A percentile compares a stretch with the other conserved stretches of the same genome.
Conservation (phyloP, 148 eudicot genomes). For the Nepenthes gracilis region DNA sequence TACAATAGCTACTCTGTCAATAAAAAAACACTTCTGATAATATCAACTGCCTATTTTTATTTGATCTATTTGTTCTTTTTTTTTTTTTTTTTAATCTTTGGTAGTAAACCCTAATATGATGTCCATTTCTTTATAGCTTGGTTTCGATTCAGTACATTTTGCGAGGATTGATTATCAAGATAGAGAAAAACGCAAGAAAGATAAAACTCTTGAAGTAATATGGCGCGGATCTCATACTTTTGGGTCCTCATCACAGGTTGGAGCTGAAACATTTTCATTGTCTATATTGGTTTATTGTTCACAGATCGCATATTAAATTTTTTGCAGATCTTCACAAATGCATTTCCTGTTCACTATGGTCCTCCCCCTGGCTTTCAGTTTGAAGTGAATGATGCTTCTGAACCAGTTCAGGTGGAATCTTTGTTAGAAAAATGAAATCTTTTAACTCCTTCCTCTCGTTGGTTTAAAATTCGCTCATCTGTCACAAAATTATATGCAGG, state of each 20-base stretch:
- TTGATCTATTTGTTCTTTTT: background rate
- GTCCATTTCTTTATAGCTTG: slow-evolving; percentile 33
- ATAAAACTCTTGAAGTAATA: slow-evolving; percentile 79
- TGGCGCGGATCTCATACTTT: slow-evolving; percentile 90
- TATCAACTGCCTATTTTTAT: background rate
- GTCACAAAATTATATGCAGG: slow-evolving; percentile 30
- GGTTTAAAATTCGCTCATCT: background rate
- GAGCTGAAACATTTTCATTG: background rate
- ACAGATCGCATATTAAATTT: background rate
- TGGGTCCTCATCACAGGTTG: slow-evolving; percentile 83
- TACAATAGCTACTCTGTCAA: too few species aligned
- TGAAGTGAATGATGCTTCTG: slow-evolving; percentile 38
- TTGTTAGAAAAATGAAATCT: slow-evolving; percentile 1
- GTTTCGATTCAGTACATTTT: slow-evolving; percentile 89
- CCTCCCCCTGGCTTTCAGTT: slow-evolving; percentile 63
- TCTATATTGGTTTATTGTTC: background rate
- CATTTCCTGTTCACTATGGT: slow-evolving; percentile 66
- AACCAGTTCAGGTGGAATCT: slow-evolving; percentile 55
- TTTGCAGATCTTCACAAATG: slow-evolving; percentile 66
- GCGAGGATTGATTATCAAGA: slow-evolving; percentile 94
- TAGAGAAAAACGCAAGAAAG: slow-evolving; percentile 42
- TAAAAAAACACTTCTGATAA: too few species aligned
- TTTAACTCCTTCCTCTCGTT: background rate
- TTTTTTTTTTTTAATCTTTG: background rate
- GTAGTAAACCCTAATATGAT: background rate